These are phyloP conservation scores for Vitis hybrid DNA, from an alignment of 177 flowering plant species.

Conservation along the genomic window DNA sequence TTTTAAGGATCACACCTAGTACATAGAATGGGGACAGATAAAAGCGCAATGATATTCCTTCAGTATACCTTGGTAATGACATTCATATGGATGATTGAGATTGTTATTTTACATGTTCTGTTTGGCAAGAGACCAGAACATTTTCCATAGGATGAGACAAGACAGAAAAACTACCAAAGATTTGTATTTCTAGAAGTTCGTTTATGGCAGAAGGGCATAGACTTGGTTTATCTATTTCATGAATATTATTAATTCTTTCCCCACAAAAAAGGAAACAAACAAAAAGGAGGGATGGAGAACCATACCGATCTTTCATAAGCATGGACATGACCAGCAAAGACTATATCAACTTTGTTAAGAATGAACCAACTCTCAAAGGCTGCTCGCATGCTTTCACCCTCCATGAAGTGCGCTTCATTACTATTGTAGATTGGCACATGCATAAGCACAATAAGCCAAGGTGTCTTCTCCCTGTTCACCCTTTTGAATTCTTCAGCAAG, in stretches of 20 bases:
- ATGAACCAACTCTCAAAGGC: slow-evolving; percentile 76
- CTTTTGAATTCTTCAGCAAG: slow-evolving; percentile 56
- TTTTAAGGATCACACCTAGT: too few species aligned
- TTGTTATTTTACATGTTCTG: not conserved
- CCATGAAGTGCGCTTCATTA: slow-evolving; percentile 80
- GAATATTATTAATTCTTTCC: not conserved
- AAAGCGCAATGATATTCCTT: too few species aligned
- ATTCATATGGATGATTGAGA: not conserved
- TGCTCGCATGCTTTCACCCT: slow-evolving; percentile 85
- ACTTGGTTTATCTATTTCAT: not conserved
- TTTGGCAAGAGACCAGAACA: not conserved
- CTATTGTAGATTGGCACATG: slow-evolving; percentile 86
- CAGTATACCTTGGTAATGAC: not conserved
- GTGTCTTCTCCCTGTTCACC: slow-evolving; percentile 88
- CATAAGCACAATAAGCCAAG: slow-evolving; percentile 96
- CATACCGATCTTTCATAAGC: slow-evolving; percentile 92
- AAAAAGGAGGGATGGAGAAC: slow-evolving; percentile 8
- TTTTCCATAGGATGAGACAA: not conserved
- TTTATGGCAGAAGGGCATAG: not conserved
- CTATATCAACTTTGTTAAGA: slow-evolving; percentile 66
- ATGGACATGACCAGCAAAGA: slow-evolving; percentile 93
- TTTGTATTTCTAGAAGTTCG: not conserved
- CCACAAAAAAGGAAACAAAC: not conserved
- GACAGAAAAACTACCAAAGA: not conserved
- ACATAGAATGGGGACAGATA: too few species aligned